phyloP scores from a whole-genome alignment of 208 protist genomes.

The Strigomonas galati region DNA sequence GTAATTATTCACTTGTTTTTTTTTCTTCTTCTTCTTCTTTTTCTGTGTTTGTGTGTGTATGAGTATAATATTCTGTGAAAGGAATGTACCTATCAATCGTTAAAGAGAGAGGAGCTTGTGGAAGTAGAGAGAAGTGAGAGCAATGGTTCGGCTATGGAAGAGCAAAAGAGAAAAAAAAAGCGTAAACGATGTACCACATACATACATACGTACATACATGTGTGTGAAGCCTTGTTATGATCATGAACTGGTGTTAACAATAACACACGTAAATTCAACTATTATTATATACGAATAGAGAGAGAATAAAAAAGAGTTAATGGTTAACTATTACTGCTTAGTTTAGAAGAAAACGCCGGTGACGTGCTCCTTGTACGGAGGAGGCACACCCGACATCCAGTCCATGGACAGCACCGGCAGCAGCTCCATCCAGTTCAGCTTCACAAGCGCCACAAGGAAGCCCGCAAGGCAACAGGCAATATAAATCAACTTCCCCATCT shows the following conservation, averaged over 20 bases:
- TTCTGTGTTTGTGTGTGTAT: too few relatives aligned
- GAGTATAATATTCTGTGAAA: too few relatives aligned
- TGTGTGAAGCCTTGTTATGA: neutral
- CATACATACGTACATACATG: too few relatives aligned
- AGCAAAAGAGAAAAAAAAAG: too few relatives aligned
- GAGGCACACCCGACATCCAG: slow-evolving; percentile 68
- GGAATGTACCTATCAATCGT: too few relatives aligned
- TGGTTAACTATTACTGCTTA: slow-evolving; percentile 8
- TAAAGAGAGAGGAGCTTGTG: too few relatives aligned
- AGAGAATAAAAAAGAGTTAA: slow-evolving; percentile 11
- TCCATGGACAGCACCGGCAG: slow-evolving; percentile 79
- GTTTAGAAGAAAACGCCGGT: slow-evolving; percentile 18
- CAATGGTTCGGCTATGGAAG: too few relatives aligned
- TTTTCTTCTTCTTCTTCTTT: too few relatives aligned
- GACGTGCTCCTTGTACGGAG: slow-evolving; percentile 58
- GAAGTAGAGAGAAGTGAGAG: too few relatives aligned
- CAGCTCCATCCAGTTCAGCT: slow-evolving; percentile 84
- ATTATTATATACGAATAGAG: neutral
- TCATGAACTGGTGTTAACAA: neutral
- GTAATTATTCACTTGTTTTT: neutral
- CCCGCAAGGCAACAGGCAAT: slow-evolving; percentile 65
- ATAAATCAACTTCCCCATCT: slow-evolving; percentile 73
- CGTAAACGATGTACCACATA: too few relatives aligned
- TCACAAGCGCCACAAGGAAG: slow-evolving; percentile 70
- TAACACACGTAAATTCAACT: neutral